Percentiles rank a stretch among this genome's conserved stretches.
Evolutionary conservation across 371 early-diverging fungal species (phyloP).

Genomic region (Mucor lusitanicus): DNA sequence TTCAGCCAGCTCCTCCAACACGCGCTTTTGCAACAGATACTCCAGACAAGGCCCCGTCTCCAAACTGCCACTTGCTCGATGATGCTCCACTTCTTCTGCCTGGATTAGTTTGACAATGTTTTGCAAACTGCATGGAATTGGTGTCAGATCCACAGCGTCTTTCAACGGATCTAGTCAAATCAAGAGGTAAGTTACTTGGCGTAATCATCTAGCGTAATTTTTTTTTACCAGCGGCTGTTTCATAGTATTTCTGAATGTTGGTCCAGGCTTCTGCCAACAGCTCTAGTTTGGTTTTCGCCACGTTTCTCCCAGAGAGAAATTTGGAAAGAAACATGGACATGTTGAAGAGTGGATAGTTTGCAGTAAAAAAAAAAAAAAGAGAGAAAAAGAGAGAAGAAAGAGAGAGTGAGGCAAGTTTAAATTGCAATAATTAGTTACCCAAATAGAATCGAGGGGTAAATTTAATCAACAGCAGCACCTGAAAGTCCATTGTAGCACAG

Average conservation of each 20-base stretch:
- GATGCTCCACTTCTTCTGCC: constrained; percentile 50
- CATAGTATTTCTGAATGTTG: constrained; percentile 53
- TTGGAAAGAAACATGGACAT: constrained; percentile 55
- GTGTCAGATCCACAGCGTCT: constrained; percentile 54
- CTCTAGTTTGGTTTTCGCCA: constrained; percentile 46
- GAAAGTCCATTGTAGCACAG: not conserved
- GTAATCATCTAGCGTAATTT: too few species aligned
- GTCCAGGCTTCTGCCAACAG: constrained; percentile 49
- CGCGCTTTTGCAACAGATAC: constrained; percentile 48
- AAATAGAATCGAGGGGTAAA: not conserved
- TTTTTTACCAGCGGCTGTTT: constrained; percentile 49
- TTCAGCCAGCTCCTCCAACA: constrained; percentile 50
- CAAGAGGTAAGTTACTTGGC: too few species aligned
- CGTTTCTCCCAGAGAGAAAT: constrained; percentile 49
- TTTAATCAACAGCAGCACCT: not conserved
- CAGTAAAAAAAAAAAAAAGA: constrained; percentile 1
- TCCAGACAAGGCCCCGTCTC: constrained; percentile 57
- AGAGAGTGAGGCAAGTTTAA: constrained; percentile 3
- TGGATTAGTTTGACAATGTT: constrained; percentile 53
- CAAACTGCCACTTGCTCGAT: constrained; percentile 45
- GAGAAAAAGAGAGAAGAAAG: not conserved
- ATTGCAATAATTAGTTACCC: not conserved
- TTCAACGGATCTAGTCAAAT: constrained; percentile 40
- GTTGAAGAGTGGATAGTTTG: not conserved
- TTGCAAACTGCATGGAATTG: constrained; percentile 47